Base-by-base conservation (phyloP, 2,329 filamentous ascomycete species). In the Aspergillus melleus region DNA sequence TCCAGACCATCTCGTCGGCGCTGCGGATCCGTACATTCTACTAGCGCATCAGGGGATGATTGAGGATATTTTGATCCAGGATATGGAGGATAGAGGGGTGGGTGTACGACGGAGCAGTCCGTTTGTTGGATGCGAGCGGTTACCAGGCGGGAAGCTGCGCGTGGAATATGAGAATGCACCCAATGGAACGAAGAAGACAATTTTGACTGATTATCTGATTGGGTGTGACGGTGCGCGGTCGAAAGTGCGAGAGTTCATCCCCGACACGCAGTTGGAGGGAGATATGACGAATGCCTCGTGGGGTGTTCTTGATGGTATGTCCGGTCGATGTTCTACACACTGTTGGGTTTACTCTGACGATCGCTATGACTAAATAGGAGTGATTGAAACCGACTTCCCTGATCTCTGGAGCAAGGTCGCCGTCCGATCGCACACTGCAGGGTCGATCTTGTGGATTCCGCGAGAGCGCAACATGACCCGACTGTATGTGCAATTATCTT, bases 141-240 rank as follows among this genome's bases (percentile, higher is more conserved):
- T 63, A 3, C 26, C 58, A 55, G 73, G 62, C 51, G 69, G 64
- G 11, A 72, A 79, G 24, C 70, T 83, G 22, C 76, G 79, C 36
- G 77, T 80, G 32, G 66, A 67, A 6, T 82, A 78, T 66, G 69
- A 74, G 29, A 74, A 79, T 50, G 64, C 72, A 16, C 71, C 70
- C 12, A 72, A 69, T 6, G 75, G 78, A 1, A 72, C 68, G 1
- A 71, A 66, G 20, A 76, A 74, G 57, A 76, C 77, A 6, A 79
- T 88, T 42, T 75, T 84, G 47, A 81, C 87, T 1, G 81, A 86
- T 51, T 91, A 88, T 65, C 77, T 91, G 6, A 82, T 91, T 52
- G 89, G 89, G 63, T 91, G 88, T 65, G 89, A 92, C 66, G 89
- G 89, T 12, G 88, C 89, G 0, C 86, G 90, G 66, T 90, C 88